Evolutionary conservation across 2,329 filamentous ascomycete genomes (phyloP).

Genomic region (Curvularia spicifera): DNA sequence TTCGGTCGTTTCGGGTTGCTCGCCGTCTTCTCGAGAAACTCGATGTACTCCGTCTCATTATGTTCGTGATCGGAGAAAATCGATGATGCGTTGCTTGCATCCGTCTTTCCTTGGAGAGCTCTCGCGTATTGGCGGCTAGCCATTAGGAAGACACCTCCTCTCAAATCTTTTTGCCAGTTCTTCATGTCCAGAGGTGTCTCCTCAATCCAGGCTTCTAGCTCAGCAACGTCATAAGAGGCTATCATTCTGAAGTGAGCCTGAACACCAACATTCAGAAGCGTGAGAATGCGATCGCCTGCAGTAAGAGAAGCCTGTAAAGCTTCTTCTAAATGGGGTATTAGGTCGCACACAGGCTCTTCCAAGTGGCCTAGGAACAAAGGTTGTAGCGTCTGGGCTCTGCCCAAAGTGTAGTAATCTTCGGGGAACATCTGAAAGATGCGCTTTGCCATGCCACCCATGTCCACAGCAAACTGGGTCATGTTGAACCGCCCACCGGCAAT

Average conservation of each 20-base stretch:
- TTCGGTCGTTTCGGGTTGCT: slow-evolving; percentile 68
- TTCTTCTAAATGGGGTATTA: slow-evolving; percentile 66
- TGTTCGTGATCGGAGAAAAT: slow-evolving; percentile 75
- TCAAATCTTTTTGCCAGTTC: slow-evolving; percentile 73
- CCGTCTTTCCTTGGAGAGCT: slow-evolving; percentile 77
- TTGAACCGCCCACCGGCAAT: slow-evolving; percentile 73
- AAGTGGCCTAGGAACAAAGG: slow-evolving; percentile 74
- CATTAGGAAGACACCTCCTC: slow-evolving; percentile 73
- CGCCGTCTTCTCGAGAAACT: slow-evolving; percentile 54
- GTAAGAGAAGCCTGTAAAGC: slow-evolving; percentile 70
- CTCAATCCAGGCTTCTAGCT: slow-evolving; percentile 73
- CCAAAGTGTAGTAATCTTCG: slow-evolving; percentile 64
- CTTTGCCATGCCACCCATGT: slow-evolving; percentile 68
- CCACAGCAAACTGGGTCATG: slow-evolving; percentile 70
- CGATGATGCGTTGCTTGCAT: slow-evolving; percentile 55
- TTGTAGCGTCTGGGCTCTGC: slow-evolving; percentile 72
- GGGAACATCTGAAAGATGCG: slow-evolving; percentile 68
- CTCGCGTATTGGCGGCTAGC: slow-evolving; percentile 69
- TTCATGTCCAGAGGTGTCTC: slow-evolving; percentile 76
- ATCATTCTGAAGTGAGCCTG: slow-evolving; percentile 72
- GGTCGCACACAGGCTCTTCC: slow-evolving; percentile 65
- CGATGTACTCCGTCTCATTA: slow-evolving; percentile 63
- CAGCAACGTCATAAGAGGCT: slow-evolving; percentile 70
- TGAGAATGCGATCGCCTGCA: slow-evolving; percentile 73
- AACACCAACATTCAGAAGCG: slow-evolving; percentile 74